Conservation (phyloP, 768 basidiomycete genomes). For the Auricularia cornea region DNA sequence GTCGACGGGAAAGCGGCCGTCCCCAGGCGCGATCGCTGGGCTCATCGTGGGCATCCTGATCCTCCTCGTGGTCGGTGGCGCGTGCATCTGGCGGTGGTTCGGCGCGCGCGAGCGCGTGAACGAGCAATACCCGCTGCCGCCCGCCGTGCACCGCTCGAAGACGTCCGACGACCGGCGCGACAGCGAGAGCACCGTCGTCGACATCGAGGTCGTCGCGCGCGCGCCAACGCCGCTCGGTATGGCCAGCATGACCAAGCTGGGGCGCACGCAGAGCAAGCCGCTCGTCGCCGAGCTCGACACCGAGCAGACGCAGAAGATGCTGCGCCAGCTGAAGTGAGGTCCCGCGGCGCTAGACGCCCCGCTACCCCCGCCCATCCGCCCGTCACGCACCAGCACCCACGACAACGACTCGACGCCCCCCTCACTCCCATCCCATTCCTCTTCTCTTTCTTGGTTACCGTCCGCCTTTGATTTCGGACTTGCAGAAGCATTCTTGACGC, state of each 20-base stretch:
- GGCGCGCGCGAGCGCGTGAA: not conserved
- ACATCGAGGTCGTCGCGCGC: not conserved
- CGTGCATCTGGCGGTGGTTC: not conserved
- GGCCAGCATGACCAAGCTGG: not conserved
- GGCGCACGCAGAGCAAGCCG: not conserved
- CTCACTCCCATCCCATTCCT: too few relatives aligned
- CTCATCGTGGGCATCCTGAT: not conserved
- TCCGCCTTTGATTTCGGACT: too few relatives aligned
- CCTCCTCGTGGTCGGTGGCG: not conserved
- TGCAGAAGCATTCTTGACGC: too few relatives aligned
- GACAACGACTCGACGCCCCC: too few relatives aligned
- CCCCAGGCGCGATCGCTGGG: not conserved
- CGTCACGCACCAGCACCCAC: too few relatives aligned
- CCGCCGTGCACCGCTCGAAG: not conserved
- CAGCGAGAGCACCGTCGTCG: not conserved
- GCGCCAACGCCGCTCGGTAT: not conserved
- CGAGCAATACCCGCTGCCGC: not conserved
- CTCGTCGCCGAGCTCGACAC: not conserved
- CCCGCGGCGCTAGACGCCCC: too few relatives aligned
- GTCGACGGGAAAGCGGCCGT: not conserved
- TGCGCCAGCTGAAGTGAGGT: not conserved
- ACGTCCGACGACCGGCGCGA: not conserved
- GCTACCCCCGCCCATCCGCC: too few relatives aligned
- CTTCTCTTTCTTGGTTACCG: too few relatives aligned
- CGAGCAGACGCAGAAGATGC: not conserved